Evolutionary conservation across 148 eudicot genomes (phyloP).

Genomic region (Cornus controversa): DNA sequence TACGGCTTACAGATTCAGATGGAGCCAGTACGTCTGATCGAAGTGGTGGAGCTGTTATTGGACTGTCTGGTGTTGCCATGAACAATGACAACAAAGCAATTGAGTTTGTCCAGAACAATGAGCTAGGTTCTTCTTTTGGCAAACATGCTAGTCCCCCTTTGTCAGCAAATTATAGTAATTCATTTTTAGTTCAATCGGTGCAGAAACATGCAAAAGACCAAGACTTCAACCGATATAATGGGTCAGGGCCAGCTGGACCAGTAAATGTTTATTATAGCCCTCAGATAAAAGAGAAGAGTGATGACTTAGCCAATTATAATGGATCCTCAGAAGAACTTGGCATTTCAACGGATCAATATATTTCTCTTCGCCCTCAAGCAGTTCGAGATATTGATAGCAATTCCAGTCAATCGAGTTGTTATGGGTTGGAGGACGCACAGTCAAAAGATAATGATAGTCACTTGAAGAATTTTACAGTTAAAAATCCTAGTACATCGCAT

Average conservation of each 20-base stretch:
- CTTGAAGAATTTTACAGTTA: slow-evolving; percentile 18
- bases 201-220: slow-evolving; percentile 30
- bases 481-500: slow-evolving; percentile 15
- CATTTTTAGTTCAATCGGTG: slow-evolving; percentile 27
- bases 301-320: slow-evolving; percentile 20
- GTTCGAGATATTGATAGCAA: slow-evolving; percentile 21
- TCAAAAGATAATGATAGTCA: slow-evolving; percentile 27
- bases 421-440: slow-evolving; percentile 29
- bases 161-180: slow-evolving; percentile 23
- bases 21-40: slow-evolving; percentile 42
- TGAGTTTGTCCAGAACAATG: slow-evolving; percentile 21
- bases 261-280: slow-evolving; percentile 16
- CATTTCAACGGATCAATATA: slow-evolving; percentile 22
- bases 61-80: slow-evolving; percentile 19
- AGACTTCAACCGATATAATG: slow-evolving; percentile 26
- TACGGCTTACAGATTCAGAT: slow-evolving; percentile 27
- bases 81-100: slow-evolving; percentile 21
- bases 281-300: slow-evolving; percentile 19
- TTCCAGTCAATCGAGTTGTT: slow-evolving; percentile 28
- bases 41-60: slow-evolving; percentile 17
- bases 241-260: slow-evolving; percentile 18
- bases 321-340: slow-evolving; percentile 31
- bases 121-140: slow-evolving; percentile 19
- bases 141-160: slow-evolving; percentile 21
- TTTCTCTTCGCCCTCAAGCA: slow-evolving; percentile 2